Conservation (phyloP, 768 basidiomycete species). For the Tricholoma saponaceum region DNA sequence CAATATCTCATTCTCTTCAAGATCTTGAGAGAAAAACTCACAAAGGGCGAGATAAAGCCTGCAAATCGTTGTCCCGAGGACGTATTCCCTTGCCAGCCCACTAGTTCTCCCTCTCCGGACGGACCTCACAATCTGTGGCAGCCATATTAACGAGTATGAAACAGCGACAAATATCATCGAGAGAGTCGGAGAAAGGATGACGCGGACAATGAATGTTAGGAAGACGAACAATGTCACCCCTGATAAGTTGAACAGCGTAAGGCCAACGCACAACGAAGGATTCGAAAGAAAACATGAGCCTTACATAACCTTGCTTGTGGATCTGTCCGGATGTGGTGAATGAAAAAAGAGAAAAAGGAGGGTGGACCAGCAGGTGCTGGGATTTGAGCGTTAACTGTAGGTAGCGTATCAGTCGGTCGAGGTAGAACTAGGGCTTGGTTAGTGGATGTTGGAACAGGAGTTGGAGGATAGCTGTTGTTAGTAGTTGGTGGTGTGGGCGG, state of each 20-base stretch:
- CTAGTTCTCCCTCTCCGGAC: constrained; percentile 65
- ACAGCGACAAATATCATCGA: constrained; percentile 60
- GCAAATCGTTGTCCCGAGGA: constrained; percentile 72
- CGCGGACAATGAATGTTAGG: constrained; percentile 67
- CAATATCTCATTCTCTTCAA: background rate
- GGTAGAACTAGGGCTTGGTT: constrained; percentile 14
- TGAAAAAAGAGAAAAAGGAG: constrained; percentile 46
- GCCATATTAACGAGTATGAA: constrained; percentile 80
- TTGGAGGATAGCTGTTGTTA: constrained; percentile 12
- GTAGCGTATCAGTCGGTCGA: constrained; percentile 22
- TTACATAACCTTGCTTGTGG: constrained; percentile 70
- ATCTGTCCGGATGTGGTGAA: constrained; percentile 60
- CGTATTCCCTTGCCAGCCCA: constrained; percentile 64
- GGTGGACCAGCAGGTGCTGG: constrained; percentile 19
- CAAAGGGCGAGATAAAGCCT: constrained; percentile 71
- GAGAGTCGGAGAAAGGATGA: constrained; percentile 64
- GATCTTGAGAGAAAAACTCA: constrained; percentile 38
- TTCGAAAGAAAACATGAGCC: constrained; percentile 17
- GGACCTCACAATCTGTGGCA: constrained; percentile 80
- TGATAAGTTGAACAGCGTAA: constrained; percentile 20
- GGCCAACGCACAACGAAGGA: constrained; percentile 5
- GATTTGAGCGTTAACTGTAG: constrained; percentile 10
- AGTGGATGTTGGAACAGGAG: constrained; percentile 17
- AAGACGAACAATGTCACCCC: constrained; percentile 69
- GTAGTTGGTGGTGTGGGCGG: constrained; percentile 12